phyloP scores from a whole-genome alignment of 495 filamentous ascomycete species.

The Neurospora sp. region DNA sequence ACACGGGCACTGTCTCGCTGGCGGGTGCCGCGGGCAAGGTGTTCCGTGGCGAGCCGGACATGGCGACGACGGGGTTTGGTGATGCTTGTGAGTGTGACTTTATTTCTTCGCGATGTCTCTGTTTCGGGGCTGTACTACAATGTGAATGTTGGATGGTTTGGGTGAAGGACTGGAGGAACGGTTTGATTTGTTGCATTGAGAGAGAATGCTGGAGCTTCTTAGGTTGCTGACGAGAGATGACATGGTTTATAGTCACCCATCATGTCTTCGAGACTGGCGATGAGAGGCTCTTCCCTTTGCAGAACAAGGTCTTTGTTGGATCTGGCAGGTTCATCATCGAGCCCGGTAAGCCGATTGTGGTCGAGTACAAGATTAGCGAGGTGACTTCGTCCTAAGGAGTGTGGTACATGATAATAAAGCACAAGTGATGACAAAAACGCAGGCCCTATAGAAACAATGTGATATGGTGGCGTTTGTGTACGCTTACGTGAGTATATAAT shows the following conservation, averaged over 20 bases:
- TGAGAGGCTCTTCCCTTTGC: conserved; percentile 40
- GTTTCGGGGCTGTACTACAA: not conserved
- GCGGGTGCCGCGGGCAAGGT: conserved; percentile 30
- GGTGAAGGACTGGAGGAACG: not conserved
- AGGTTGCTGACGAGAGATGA: not conserved
- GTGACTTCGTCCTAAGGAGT: conserved; percentile 18
- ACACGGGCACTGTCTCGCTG: conserved; percentile 38
- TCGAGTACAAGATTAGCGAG: conserved; percentile 53
- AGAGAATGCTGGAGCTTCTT: not conserved
- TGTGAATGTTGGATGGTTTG: no score
- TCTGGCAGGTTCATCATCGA: conserved; percentile 46
- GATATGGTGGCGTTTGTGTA: not conserved
- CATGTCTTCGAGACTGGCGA: conserved; percentile 46
- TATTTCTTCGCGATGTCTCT: not conserved
- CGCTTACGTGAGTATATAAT: not conserved
- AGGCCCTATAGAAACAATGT: not conserved
- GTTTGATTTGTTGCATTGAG: not conserved
- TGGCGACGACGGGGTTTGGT: conserved; percentile 45
- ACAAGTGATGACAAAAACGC: not conserved
- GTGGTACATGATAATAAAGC: not conserved
- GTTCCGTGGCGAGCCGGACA: conserved; percentile 32
- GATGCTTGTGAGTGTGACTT: conserved; percentile 40
- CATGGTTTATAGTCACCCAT: conserved; percentile 32
- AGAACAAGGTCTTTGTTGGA: conserved; percentile 44
- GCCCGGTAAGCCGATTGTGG: conserved; percentile 40